A percentile compares a stretch with the other conserved stretches of the same genome.
phyloP scores from a whole-genome alignment of 805 yeast genomes.

The Starmerella bacillaris region DNA sequence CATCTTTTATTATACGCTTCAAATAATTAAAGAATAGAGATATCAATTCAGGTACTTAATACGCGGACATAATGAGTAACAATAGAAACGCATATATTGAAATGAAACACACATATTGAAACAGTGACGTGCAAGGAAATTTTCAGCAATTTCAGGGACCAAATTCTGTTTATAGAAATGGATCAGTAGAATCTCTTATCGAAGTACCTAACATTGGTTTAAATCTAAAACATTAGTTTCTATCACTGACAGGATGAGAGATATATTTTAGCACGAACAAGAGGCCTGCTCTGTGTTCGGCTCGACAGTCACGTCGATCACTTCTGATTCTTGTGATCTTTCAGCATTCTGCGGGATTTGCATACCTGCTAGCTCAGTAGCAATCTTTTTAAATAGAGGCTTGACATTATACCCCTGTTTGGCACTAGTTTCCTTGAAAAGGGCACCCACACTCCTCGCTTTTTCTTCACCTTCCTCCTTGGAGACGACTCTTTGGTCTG shows the following conservation, averaged over 20 bases:
- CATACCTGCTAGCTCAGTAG: conserved; percentile 77
- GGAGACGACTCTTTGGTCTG: conserved; percentile 68
- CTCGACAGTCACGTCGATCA: conserved; percentile 19
- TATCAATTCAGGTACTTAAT: too few species aligned
- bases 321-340: conserved; percentile 14
- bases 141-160: too few species aligned
- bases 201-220: too few species aligned
- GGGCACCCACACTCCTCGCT: conserved; percentile 55
- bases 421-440: conserved; percentile 83
- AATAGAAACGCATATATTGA: too few species aligned
- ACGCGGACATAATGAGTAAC: too few species aligned
- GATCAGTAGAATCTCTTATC: too few species aligned
- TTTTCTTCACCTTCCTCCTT: conserved; percentile 76
- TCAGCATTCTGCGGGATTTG: conserved; percentile 23
- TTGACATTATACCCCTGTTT: conserved; percentile 91
- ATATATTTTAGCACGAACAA: conserved; percentile 12
- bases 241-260: neutral
- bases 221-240: too few species aligned
- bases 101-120: too few species aligned
- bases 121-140: too few species aligned
- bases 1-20: too few species aligned
- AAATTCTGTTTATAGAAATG: too few species aligned
- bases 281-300: conserved; percentile 18
- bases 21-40: too few species aligned
- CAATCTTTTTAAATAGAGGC: conserved; percentile 72